These are phyloP conservation scores for Pseudogymnoascus sp. DNA, from an alignment of 2,329 filamentous ascomycete genomes.

Conservation along the genomic window DNA sequence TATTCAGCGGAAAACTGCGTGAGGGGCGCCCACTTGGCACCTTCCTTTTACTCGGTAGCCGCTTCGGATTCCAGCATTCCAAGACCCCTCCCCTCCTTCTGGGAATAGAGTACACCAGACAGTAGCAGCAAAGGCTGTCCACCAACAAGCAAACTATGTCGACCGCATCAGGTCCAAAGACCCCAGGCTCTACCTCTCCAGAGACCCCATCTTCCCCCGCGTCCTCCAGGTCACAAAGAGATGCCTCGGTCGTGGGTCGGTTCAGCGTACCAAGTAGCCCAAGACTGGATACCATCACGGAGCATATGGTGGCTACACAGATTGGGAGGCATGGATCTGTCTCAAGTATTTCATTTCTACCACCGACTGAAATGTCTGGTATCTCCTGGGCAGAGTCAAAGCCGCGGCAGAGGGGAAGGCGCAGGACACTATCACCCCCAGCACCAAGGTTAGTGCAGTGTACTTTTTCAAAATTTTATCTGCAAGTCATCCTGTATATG, in stretches of 20 bases:
- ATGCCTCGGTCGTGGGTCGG: not conserved
- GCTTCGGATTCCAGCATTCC: not conserved
- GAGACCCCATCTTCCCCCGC: conserved; percentile 5
- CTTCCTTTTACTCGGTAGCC: not conserved
- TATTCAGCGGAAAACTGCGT: not conserved
- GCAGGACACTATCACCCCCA: conserved; percentile 31
- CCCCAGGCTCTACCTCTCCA: not conserved
- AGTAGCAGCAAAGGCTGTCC: not conserved
- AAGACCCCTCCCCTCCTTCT: not conserved
- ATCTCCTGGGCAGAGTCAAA: conserved; percentile 14
- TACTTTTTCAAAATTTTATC: conserved; percentile 4
- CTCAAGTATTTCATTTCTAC: conserved; percentile 24
- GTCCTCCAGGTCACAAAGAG: not conserved
- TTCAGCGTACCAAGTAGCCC: conserved; percentile 14
- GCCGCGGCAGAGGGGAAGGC: conserved; percentile 15
- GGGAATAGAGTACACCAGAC: not conserved
- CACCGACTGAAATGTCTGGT: conserved; percentile 17
- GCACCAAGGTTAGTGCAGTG: conserved; percentile 29
- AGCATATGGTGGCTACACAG: conserved; percentile 27
- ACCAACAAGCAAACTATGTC: not conserved
- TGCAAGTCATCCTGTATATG: not conserved
- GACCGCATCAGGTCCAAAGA: not conserved
- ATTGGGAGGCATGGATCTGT: conserved; percentile 18
- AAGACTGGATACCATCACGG: conserved; percentile 26
- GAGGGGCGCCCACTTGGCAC: not conserved